phyloP scores from a whole-genome alignment of 345 rosid genomes.

The sweet orange (Citrus sinensis) region DNA sequence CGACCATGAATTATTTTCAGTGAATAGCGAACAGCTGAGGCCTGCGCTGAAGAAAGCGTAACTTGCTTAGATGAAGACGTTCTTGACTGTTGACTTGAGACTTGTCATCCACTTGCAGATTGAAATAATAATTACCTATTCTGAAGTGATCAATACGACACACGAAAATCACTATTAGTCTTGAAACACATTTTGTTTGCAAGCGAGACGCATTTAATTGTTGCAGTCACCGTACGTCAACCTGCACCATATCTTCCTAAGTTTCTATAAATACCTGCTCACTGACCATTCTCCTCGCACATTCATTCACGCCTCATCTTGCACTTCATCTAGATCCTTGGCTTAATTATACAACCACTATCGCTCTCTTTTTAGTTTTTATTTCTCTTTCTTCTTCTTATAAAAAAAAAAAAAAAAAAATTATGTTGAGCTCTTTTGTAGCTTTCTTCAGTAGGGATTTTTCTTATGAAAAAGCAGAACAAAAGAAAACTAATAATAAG shows the following conservation, averaged over 20 bases:
- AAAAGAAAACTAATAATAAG: background rate
- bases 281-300: background rate
- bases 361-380: too few relatives aligned
- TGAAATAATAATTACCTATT: background rate
- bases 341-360: background rate
- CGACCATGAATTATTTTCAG: background rate
- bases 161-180: background rate
- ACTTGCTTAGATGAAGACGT: background rate
- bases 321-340: background rate
- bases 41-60: background rate
- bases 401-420: background rate
- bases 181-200: background rate
- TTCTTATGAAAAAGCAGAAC: background rate
- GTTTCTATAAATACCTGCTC: background rate
- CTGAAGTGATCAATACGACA: background rate
- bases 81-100: background rate
- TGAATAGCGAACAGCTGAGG: too few relatives aligned
- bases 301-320: background rate
- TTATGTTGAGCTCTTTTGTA: constrained; percentile 10
- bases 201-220: too few relatives aligned
- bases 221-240: background rate
- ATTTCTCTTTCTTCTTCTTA: background rate
- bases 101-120: background rate
- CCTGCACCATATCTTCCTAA: background rate
- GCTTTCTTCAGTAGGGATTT: background rate